A percentile compares a stretch with the other conserved stretches of the same genome.
Evolutionary conservation across 805 yeast genomes (phyloP).

Genomic region (Cyberlindnera xylosilytica): DNA sequence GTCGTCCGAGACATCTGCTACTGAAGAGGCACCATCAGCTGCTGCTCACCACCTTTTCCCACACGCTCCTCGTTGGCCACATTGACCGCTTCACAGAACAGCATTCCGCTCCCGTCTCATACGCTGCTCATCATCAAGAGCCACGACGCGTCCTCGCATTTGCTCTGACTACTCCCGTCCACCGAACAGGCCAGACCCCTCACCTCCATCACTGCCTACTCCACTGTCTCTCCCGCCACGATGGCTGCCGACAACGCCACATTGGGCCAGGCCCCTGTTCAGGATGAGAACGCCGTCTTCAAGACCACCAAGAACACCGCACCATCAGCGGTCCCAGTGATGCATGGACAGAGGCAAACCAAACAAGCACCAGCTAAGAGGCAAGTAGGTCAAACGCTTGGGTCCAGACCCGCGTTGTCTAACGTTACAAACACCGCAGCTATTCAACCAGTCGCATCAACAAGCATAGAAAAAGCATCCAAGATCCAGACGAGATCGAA

Average conservation of each 20-base stretch:
- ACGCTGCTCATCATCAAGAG: neutral
- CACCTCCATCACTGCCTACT: neutral
- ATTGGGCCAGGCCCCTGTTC: constrained; percentile 8
- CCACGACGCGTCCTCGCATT: neutral
- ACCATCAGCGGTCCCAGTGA: neutral
- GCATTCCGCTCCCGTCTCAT: constrained; percentile 1
- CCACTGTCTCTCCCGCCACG: neutral
- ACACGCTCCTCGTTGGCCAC: neutral
- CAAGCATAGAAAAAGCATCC: neutral
- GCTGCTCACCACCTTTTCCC: neutral
- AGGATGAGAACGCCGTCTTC: constrained; percentile 22
- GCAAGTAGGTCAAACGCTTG: constrained; percentile 2
- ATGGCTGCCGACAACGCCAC: constrained; percentile 14
- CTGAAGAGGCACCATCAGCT: neutral
- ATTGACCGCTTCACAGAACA: neutral
- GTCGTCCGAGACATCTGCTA: neutral
- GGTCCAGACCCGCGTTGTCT: constrained; percentile 25
- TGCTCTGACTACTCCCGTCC: neutral
- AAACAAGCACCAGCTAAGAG: constrained; percentile 1
- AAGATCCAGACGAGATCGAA: constrained; percentile 6
- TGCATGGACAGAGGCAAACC: neutral
- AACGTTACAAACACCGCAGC: constrained; percentile 27
- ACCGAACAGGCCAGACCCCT: neutral
- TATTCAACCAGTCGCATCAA: constrained; percentile 12
- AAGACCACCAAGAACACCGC: constrained; percentile 14